These are phyloP conservation scores for Yamadazyma paraphyllophila DNA, from an alignment of 805 yeast genomes.

Conservation along the genomic window DNA sequence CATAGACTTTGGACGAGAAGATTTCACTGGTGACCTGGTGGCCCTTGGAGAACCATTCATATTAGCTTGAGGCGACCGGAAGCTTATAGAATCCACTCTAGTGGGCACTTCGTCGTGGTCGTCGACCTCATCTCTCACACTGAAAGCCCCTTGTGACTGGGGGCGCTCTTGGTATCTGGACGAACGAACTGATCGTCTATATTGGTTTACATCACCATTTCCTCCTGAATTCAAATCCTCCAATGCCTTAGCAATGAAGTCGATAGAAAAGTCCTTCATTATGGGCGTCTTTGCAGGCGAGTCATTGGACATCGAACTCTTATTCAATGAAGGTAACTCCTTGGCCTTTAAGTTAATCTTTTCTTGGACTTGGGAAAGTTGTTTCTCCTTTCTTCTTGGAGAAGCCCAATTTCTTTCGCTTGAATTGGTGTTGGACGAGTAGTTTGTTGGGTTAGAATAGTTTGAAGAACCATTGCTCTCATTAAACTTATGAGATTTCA, in stretches of 20 bases:
- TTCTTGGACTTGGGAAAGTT: conserved; percentile 34
- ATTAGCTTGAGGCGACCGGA: conserved; percentile 11
- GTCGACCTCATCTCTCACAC: conserved; percentile 14
- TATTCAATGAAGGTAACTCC: conserved; percentile 22
- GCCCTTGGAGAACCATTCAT: neutral
- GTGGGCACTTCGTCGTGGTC: conserved; percentile 39
- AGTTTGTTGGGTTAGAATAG: conserved; percentile 40
- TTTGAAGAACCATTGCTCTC: conserved; percentile 19
- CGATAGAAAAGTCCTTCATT: conserved; percentile 43
- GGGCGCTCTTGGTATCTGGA: conserved; percentile 9
- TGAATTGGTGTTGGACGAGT: conserved; percentile 16
- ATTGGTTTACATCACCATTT: conserved; percentile 41
- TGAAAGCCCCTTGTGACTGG: conserved; percentile 7
- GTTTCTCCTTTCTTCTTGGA: conserved; percentile 36
- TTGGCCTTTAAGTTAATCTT: conserved; percentile 35
- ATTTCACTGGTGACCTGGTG: conserved; percentile 10
- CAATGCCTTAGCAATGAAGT: conserved; percentile 44
- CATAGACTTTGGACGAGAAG: conserved; percentile 27
- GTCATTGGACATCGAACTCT: conserved; percentile 4
- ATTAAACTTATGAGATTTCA: conserved; percentile 13
- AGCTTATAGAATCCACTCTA: conserved; percentile 21
- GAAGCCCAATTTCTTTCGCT: conserved; percentile 42
- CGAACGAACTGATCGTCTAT: conserved; percentile 36
- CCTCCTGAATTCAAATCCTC: conserved; percentile 47
- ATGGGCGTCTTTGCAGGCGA: conserved; percentile 28